Evolutionary conservation across 306 rosid species (phyloP).

Genomic region (Pachyrhizus erosus): DNA sequence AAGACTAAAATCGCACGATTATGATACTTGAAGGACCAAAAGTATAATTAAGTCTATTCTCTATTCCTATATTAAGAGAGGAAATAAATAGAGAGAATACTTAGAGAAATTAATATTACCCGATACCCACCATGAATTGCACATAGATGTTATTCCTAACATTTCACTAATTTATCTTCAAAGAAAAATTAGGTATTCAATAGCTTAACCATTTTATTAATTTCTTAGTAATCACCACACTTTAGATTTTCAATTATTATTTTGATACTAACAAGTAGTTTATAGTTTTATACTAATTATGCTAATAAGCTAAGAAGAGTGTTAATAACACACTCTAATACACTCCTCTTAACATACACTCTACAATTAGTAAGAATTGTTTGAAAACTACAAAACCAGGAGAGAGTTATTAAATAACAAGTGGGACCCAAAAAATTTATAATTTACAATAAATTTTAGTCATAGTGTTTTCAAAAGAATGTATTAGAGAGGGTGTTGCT

Average conservation of each 20-base stretch:
- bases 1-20: too few species aligned
- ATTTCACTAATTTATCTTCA: constrained; percentile 21
- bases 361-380: too few species aligned
- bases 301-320: background rate
- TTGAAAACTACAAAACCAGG: too few species aligned
- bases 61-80: background rate
- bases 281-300: constrained; percentile 1
- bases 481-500: too few species aligned
- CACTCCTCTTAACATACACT: too few species aligned
- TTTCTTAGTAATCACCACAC: constrained; percentile 2
- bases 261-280: constrained; percentile 20
- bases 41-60: too few species aligned
- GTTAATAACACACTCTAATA: too few species aligned
- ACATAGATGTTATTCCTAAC: constrained; percentile 18
- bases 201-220: background rate
- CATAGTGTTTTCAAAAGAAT: too few species aligned
- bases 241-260: constrained; percentile 21
- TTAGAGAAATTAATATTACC: constrained; percentile 27
- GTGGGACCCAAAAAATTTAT: too few species aligned
- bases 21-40: too few species aligned
- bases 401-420: too few species aligned
- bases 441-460: too few species aligned
- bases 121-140: constrained; percentile 1
- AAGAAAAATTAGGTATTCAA: background rate
- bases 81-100: background rate